These are phyloP conservation scores for Lachnellula suecica DNA, from an alignment of 2,329 filamentous ascomycete genomes.

Conservation along the genomic window DNA sequence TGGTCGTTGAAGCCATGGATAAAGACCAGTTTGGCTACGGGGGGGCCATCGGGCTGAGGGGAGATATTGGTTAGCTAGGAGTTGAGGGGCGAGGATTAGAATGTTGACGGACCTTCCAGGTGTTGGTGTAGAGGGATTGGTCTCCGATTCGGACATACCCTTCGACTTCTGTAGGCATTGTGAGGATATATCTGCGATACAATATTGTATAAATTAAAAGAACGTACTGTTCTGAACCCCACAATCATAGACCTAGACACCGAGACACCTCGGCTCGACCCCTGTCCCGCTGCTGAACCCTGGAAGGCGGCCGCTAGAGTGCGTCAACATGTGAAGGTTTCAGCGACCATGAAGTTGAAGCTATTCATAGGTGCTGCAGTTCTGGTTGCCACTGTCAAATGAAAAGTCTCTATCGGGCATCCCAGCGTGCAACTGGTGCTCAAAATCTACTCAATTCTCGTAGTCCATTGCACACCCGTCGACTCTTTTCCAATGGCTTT, in stretches of 20 bases:
- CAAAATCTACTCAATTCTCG: background rate
- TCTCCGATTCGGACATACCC: conserved; percentile 30
- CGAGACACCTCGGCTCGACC: background rate
- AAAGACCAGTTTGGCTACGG: conserved; percentile 72
- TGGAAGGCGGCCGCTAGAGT: conserved; percentile 7
- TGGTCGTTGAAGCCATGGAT: conserved; percentile 92
- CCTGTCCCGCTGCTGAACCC: background rate
- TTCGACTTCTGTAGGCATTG: conserved; percentile 31
- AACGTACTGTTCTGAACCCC: too few species aligned
- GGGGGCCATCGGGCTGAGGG: conserved; percentile 25
- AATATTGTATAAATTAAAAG: too few species aligned
- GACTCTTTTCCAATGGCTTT: conserved; percentile 10
- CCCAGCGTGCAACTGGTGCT: background rate
- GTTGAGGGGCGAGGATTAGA: background rate
- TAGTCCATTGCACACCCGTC: background rate
- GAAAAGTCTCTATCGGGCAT: background rate
- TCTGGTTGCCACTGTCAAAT: background rate
- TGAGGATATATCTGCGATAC: too few species aligned
- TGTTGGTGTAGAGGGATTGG: conserved; percentile 33
- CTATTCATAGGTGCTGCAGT: background rate
- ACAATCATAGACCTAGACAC: too few species aligned
- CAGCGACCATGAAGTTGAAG: background rate
- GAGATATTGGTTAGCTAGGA: conserved; percentile 5
- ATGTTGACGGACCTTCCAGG: conserved; percentile 29
- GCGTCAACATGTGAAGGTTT: conserved; percentile 14